These are phyloP conservation scores for Potentilla sterilis DNA, from an alignment of 306 rosid species.

Conservation along the genomic window DNA sequence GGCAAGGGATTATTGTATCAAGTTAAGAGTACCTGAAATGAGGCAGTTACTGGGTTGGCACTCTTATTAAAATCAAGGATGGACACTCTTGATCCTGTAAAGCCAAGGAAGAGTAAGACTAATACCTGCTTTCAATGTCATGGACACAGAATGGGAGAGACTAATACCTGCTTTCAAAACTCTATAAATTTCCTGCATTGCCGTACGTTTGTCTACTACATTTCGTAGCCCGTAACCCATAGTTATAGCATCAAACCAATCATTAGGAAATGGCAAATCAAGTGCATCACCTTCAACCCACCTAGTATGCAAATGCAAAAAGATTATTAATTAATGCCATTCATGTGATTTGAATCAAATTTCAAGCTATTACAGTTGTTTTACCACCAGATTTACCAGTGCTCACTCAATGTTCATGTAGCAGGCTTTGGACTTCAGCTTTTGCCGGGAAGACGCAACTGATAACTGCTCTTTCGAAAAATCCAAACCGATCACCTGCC, in stretches of 20 bases:
- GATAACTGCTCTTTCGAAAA: constrained; percentile 61
- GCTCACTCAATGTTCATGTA: constrained; percentile 73
- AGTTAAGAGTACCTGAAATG: constrained; percentile 51
- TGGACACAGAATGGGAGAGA: too few relatives aligned
- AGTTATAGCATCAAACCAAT: constrained; percentile 75
- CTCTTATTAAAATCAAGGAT: constrained; percentile 85
- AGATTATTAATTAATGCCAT: background rate
- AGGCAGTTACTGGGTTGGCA: constrained; percentile 41
- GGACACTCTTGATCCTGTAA: constrained; percentile 66
- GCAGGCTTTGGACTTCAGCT: constrained; percentile 35
- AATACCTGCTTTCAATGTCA: constrained; percentile 33
- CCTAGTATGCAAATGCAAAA: constrained; percentile 42
- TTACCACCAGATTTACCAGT: constrained; percentile 44
- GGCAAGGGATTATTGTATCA: background rate
- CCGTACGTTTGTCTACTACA: constrained; percentile 64
- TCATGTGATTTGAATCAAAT: background rate
- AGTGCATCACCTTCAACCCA: constrained; percentile 97
- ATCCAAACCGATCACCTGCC: constrained; percentile 72
- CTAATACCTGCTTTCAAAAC: constrained; percentile 60
- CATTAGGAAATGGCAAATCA: constrained; percentile 72
- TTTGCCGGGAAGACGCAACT: constrained; percentile 60
- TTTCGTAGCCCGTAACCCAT: constrained; percentile 93
- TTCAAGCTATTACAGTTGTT: background rate
- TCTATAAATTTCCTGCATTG: constrained; percentile 67
- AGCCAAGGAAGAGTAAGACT: background rate